These are phyloP conservation scores for Neobulgaria alba DNA, from an alignment of 2,329 filamentous ascomycete genomes.

Conservation along the genomic window DNA sequence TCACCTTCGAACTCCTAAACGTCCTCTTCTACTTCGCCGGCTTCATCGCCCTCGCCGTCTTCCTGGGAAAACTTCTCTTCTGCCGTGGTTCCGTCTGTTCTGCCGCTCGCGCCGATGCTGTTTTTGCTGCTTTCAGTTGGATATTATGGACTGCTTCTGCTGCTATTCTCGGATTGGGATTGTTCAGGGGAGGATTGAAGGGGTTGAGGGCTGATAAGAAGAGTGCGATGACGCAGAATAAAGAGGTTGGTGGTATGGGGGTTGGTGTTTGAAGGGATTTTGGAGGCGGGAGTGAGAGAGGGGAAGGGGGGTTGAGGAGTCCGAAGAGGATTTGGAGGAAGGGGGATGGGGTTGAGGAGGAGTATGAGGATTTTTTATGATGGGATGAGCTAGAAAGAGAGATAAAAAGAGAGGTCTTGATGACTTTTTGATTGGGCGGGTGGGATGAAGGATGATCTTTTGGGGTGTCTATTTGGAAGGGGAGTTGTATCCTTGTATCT, in stretches of 20 bases:
- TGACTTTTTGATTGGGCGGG: background rate
- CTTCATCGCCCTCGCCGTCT: conserved; percentile 49
- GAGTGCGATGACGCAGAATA: too few relatives aligned
- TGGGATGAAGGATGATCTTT: too few relatives aligned
- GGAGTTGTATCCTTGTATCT: too few relatives aligned
- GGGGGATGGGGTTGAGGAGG: conserved; percentile 7
- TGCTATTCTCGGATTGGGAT: conserved; percentile 37
- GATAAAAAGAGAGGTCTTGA: background rate
- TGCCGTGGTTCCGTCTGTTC: conserved; percentile 50
- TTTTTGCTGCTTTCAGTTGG: conserved; percentile 45
- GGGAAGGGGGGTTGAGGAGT: too few relatives aligned
- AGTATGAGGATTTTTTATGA: conserved; percentile 10
- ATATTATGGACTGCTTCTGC: conserved; percentile 43
- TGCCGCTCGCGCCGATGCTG: conserved; percentile 45
- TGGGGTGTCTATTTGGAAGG: too few relatives aligned
- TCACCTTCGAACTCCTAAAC: conserved; percentile 44
- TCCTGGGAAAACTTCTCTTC: conserved; percentile 46
- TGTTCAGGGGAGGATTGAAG: conserved; percentile 37
- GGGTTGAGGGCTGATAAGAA: conserved; percentile 1
- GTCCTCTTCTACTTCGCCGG: conserved; percentile 49
- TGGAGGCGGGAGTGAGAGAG: too few relatives aligned
- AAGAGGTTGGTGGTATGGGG: too few relatives aligned
- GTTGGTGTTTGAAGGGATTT: too few relatives aligned
- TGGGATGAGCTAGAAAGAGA: background rate
- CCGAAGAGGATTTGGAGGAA: conserved; percentile 5